Evolutionary conservation across 2,329 filamentous ascomycete species (phyloP).

Genomic region (Lomentospora prolificans): DNA sequence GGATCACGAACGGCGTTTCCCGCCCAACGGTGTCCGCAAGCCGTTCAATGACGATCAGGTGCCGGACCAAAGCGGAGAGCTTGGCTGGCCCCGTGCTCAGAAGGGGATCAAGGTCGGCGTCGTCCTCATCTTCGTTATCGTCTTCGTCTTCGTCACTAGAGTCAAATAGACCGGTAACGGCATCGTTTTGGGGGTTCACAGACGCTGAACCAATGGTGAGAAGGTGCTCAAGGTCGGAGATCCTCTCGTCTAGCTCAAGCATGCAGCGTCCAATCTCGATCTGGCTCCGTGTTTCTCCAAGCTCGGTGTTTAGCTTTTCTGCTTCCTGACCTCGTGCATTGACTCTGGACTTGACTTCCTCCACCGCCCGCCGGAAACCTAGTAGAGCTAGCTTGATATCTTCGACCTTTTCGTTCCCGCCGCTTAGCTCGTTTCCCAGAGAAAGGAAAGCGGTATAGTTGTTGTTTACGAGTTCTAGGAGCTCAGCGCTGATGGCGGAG

Average conservation of each 20-base stretch:
- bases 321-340: slow-evolving; percentile 54
- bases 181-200: slow-evolving; percentile 7
- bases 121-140: slow-evolving; percentile 23
- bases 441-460: slow-evolving; percentile 90
- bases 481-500: slow-evolving; percentile 69
- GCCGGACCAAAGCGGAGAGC: slow-evolving; percentile 32
- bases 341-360: slow-evolving; percentile 60
- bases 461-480: slow-evolving; percentile 87
- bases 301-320: slow-evolving; percentile 51
- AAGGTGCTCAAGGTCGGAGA: slow-evolving; percentile 53
- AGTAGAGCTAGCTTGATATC: slow-evolving; percentile 80
- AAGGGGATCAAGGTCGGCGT: slow-evolving; percentile 19
- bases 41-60: slow-evolving; percentile 32
- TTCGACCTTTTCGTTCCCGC: slow-evolving; percentile 85
- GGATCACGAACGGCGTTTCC: slow-evolving; percentile 39
- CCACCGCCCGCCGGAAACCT: slow-evolving; percentile 74
- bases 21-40: slow-evolving; percentile 35
- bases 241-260: slow-evolving; percentile 55
- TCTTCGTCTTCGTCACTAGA: slow-evolving; percentile 30
- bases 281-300: slow-evolving; percentile 50
- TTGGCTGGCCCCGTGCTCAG: slow-evolving; percentile 37
- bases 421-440: slow-evolving; percentile 69
- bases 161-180: slow-evolving; percentile 14
- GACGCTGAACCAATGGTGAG: slow-evolving; percentile 40
- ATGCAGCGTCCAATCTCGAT: slow-evolving; percentile 54